phyloP scores from a whole-genome alignment of 1,284 basidiomycete genomes.

The Austroboletus novae-zelandiae region DNA sequence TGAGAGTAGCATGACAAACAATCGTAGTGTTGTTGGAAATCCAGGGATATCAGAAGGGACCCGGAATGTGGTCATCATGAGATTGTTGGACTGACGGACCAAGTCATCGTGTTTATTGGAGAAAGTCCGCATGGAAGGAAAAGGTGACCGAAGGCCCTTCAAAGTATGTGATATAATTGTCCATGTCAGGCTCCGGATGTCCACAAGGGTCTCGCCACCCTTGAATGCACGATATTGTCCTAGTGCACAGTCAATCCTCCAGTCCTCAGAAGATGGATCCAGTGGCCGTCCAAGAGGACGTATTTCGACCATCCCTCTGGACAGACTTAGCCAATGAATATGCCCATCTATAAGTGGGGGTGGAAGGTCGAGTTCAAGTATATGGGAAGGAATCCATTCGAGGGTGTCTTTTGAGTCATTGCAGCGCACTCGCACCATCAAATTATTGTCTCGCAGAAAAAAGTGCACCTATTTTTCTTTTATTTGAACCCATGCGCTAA shows the following conservation, averaged over 20 bases:
- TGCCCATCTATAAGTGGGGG: conserved; percentile 28
- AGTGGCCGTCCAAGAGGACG: conserved; percentile 28
- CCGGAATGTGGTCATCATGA: conserved; percentile 27
- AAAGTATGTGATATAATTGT: conserved; percentile 27
- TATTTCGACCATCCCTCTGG: conserved; percentile 31
- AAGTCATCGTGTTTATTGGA: too few species aligned
- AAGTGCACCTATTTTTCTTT: conserved; percentile 36
- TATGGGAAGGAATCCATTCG: conserved; percentile 13
- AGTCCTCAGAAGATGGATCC: conserved; percentile 9
- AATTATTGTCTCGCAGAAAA: not conserved
- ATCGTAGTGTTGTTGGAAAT: not conserved
- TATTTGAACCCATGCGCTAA: conserved; percentile 6
- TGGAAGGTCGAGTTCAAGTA: conserved; percentile 33
- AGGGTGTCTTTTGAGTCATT: conserved; percentile 6
- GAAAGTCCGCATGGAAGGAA: too few species aligned
- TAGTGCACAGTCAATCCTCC: conserved; percentile 1
- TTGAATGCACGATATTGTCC: conserved; percentile 4
- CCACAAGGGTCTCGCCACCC: conserved; percentile 19
- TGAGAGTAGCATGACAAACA: conserved; percentile 38
- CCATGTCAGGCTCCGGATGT: conserved; percentile 30
- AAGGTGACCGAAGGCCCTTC: too few species aligned
- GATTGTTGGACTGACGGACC: conserved; percentile 11
- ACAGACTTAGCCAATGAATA: conserved; percentile 37
- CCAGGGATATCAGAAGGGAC: not conserved
- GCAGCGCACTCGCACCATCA: not conserved